Percentiles rank a stretch among this genome's conserved stretches.
These are phyloP conservation scores for Flaveria floridana DNA, from an alignment of 140 eudicot species.

Conservation along the genomic window DNA sequence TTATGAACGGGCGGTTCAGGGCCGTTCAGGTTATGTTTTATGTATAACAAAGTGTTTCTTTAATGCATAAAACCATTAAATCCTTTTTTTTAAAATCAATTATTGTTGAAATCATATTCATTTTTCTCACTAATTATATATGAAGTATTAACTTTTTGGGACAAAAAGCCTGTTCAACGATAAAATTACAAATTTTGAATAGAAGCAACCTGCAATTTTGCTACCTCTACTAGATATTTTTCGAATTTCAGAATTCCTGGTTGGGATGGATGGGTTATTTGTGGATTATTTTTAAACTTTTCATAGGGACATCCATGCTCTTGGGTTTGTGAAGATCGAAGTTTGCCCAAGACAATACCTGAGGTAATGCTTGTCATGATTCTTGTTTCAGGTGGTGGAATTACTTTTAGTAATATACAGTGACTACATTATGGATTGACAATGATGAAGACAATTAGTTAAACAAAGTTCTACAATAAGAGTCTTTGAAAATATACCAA, in stretches of 20 bases:
- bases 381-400: constrained; percentile 17
- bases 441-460: background rate
- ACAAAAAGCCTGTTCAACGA: background rate
- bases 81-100: background rate
- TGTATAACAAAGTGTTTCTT: background rate
- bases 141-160: background rate
- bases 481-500: background rate
- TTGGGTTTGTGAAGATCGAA: constrained; percentile 61
- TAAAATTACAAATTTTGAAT: background rate
- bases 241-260: background rate
- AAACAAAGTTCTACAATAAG: background rate
- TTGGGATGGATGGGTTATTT: background rate
- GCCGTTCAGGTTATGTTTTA: background rate
- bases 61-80: background rate
- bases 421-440: background rate
- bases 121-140: background rate
- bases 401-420: constrained; percentile 1
- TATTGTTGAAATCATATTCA: background rate
- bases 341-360: constrained; percentile 37
- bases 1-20: background rate
- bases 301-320: constrained; percentile 62
- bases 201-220: background rate
- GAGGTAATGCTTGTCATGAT: constrained; percentile 46
- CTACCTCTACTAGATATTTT: constrained; percentile 5
- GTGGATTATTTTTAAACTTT: constrained; percentile 18